Evolutionary conservation across 2,329 filamentous ascomycete genomes (phyloP).

Genomic region (Sporothrix pallida): DNA sequence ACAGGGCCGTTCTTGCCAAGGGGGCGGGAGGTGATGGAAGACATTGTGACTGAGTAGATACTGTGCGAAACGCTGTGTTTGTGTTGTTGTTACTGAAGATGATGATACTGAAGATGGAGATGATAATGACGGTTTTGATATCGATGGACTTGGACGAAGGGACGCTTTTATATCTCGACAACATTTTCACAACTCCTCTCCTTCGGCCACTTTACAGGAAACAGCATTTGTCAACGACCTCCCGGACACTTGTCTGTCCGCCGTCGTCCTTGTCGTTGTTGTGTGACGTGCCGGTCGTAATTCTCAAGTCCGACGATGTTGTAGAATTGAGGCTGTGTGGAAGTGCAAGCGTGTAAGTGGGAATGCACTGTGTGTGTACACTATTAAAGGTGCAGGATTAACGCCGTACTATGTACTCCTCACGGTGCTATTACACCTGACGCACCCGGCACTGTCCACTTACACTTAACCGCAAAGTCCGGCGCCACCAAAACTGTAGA

Average conservation of each 20-base stretch:
- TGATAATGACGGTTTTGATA: background rate
- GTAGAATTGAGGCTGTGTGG: background rate
- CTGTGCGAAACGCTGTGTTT: background rate
- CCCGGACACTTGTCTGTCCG: background rate
- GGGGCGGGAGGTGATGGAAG: background rate
- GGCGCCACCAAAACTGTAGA: background rate
- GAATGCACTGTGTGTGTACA: background rate
- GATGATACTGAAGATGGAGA: background rate
- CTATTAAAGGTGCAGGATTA: too few relatives aligned
- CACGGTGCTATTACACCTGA: background rate
- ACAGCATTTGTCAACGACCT: background rate
- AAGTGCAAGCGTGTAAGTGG: background rate
- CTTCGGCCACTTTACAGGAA: background rate
- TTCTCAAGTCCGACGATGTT: conserved; percentile 8
- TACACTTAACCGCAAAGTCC: conserved; percentile 20
- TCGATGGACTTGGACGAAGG: background rate
- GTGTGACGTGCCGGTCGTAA: background rate
- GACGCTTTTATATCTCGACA: background rate
- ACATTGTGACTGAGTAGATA: background rate
- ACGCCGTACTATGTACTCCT: background rate
- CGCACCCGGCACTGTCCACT: background rate
- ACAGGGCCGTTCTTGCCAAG: conserved; percentile 28
- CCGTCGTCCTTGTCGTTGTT: background rate
- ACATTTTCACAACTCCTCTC: background rate
- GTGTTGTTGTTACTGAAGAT: background rate